Evolutionary conservation across 192 early-diverging fungal genomes (phyloP).

Genomic region (Coemansia sp.): DNA sequence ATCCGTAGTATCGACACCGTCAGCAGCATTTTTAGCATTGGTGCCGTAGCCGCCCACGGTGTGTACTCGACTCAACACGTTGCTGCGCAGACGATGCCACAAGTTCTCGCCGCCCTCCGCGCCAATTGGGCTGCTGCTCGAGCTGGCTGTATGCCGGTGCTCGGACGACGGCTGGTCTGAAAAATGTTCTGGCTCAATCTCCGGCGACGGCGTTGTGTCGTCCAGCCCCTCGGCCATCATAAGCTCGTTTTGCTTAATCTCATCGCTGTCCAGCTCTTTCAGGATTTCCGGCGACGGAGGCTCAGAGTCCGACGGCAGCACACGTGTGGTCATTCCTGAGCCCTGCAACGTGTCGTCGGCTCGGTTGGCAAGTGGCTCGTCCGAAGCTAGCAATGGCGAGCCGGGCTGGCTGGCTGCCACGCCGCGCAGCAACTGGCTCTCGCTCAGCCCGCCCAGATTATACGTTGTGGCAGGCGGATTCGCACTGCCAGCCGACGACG

Average conservation of each 20-base stretch:
- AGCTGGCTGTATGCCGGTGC: conserved; percentile 6
- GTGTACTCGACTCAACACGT: conserved; percentile 43
- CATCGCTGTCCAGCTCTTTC: conserved; percentile 34
- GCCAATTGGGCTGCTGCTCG: conserved; percentile 13
- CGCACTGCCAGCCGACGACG: conserved; percentile 3
- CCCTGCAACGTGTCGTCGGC: background rate
- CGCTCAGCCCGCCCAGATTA: conserved; percentile 3
- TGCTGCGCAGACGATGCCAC: conserved; percentile 47
- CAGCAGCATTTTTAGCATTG: background rate
- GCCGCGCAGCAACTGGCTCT: conserved; percentile 13
- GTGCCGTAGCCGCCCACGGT: conserved; percentile 12
- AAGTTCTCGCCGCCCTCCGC: conserved; percentile 31
- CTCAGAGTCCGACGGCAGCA: background rate
- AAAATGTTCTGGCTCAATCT: background rate
- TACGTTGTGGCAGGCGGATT: background rate
- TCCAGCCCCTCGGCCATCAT: conserved; percentile 45
- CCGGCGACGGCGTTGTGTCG: conserved; percentile 7
- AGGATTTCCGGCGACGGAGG: conserved; percentile 24
- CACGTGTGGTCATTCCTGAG: background rate
- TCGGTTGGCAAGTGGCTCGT: background rate
- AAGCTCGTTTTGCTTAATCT: conserved; percentile 42
- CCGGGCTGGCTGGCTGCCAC: background rate
- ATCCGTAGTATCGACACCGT: background rate
- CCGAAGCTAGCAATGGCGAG: background rate
- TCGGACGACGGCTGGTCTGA: conserved; percentile 13